Base-by-base conservation (phyloP, 805 yeast genomes). In the Candida hispaniensis region DNA sequence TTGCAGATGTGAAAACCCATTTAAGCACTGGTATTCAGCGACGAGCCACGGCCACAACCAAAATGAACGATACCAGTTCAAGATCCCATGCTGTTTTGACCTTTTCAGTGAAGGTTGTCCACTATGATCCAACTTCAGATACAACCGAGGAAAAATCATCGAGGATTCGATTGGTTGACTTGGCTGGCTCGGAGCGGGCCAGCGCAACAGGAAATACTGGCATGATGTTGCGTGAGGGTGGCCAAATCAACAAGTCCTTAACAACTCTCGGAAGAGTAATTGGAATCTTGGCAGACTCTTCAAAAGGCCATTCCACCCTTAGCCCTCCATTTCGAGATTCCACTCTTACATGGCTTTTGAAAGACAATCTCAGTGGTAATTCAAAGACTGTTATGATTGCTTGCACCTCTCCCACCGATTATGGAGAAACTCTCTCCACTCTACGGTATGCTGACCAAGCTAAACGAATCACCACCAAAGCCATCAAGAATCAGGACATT, bases 351-450 rank as follows among this genome's bases (percentile, higher is more conserved):
- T 77, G 86, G 71, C 58, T 81, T 2, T 59, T 81, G 43, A 75
- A 75, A 48, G 88, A 79, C 45, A 73, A 72, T 41, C 58, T 82
- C 21, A 83, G 91, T 1, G 94, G 94, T 1, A 79, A 79, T 49
- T 76, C 91, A n/a, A 79, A 78, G 48, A 85, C 93, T 0, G 76
- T 77, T 1, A 73, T 83, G 79, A 68, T 83, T n/a, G 91, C 91
- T 13, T 82, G 93, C 51, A 64, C 83, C 0, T 74, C 93, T 0
- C 93, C 93, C 0, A 63, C 72, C 11, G 88, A 79, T 47, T 76
- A 71, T 52, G 86, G 79, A 13, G 93, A 81, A 47, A 74, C 83
- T 0, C 52, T 74, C 45, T 77, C 80, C 24, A 81, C 93, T 0
- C 57, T 81, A 39, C 61, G 85, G 42, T 81, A 81, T 51, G 93